Percentiles rank a stretch among this genome's conserved stretches.
These are phyloP conservation scores for Amborella trichopoda DNA, from an alignment of 164 flowering plant genomes.

Conservation along the genomic window DNA sequence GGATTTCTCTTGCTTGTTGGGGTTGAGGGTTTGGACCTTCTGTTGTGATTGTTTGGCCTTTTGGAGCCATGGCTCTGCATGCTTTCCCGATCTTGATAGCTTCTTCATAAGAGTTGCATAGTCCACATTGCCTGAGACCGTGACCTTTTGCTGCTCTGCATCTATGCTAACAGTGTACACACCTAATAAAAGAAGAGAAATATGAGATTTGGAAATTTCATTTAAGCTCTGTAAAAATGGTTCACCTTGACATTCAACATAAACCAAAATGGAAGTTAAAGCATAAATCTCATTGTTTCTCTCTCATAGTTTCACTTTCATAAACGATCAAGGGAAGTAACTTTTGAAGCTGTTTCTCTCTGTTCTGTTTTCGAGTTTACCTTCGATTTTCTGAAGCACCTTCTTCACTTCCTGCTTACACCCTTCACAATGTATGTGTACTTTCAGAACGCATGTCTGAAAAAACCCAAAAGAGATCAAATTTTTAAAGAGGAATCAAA, in stretches of 20 bases:
- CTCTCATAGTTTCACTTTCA: too few relatives aligned
- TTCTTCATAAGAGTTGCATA: conserved; percentile 55
- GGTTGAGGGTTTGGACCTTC: conserved; percentile 22
- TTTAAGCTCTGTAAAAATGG: too few relatives aligned
- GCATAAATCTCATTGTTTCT: too few relatives aligned
- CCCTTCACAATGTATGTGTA: conserved; percentile 62
- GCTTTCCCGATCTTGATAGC: conserved; percentile 49
- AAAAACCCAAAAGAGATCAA: conserved; percentile 7
- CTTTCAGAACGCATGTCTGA: conserved; percentile 54
- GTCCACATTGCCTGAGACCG: conserved; percentile 66
- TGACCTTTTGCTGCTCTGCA: conserved; percentile 64
- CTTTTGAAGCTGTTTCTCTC: too few relatives aligned
- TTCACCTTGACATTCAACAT: too few relatives aligned
- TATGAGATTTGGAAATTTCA: not conserved
- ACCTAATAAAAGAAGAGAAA: conserved; percentile 25
- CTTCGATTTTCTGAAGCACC: conserved; percentile 61
- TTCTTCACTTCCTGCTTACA: conserved; percentile 68
- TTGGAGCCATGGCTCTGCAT: conserved; percentile 65
- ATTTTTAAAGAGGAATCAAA: conserved; percentile 9
- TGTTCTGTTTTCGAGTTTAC: too few relatives aligned
- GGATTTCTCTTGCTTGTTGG: conserved; percentile 23
- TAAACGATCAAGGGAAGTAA: not conserved
- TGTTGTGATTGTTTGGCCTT: conserved; percentile 33
- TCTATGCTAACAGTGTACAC: conserved; percentile 59
- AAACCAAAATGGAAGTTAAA: not conserved